Evolutionary conservation across 169 alveolate species (phyloP).

Genomic region (Haemoproteus tartakovskyi): DNA sequence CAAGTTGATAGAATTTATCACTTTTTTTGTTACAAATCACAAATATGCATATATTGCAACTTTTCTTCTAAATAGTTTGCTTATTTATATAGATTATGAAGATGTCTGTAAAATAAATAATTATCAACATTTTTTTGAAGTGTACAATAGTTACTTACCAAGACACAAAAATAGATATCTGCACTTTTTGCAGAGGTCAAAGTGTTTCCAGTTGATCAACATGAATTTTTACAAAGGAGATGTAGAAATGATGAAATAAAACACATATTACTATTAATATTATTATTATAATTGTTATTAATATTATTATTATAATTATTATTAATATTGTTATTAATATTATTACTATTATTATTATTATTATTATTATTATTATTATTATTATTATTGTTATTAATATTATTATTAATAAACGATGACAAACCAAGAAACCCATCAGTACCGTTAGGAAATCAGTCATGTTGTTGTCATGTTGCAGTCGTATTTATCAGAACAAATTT

Average conservation of each 20-base stretch:
- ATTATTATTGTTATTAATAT: too few species aligned
- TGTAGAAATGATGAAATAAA: slow-evolving; percentile 55
- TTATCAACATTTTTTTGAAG: slow-evolving; percentile 52
- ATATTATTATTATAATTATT: too few species aligned
- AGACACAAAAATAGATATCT: slow-evolving; percentile 54
- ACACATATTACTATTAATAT: too few species aligned
- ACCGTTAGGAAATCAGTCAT: too few species aligned
- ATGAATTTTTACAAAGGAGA: slow-evolving; percentile 62
- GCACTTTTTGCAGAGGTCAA: slow-evolving; percentile 52
- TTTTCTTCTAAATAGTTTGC: slow-evolving; percentile 47
- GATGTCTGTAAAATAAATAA: slow-evolving; percentile 60
- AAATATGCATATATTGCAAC: slow-evolving; percentile 56
- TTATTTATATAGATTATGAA: slow-evolving; percentile 36
- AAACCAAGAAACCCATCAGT: too few species aligned
- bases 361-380: too few species aligned
- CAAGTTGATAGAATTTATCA: slow-evolving; percentile 48
- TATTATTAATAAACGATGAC: too few species aligned
- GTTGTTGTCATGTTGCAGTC: too few species aligned
- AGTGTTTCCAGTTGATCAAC: slow-evolving; percentile 56
- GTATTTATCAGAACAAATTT: too few species aligned
- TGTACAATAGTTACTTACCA: slow-evolving; percentile 55
- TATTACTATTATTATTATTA: too few species aligned
- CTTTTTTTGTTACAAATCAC: slow-evolving; percentile 52
- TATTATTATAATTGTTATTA: too few species aligned
- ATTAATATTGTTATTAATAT: too few species aligned